A percentile compares a stretch with the other conserved stretches of the same genome.
These are phyloP conservation scores for Inonotus obliquus DNA, from an alignment of 1,284 basidiomycete species.

Conservation along the genomic window DNA sequence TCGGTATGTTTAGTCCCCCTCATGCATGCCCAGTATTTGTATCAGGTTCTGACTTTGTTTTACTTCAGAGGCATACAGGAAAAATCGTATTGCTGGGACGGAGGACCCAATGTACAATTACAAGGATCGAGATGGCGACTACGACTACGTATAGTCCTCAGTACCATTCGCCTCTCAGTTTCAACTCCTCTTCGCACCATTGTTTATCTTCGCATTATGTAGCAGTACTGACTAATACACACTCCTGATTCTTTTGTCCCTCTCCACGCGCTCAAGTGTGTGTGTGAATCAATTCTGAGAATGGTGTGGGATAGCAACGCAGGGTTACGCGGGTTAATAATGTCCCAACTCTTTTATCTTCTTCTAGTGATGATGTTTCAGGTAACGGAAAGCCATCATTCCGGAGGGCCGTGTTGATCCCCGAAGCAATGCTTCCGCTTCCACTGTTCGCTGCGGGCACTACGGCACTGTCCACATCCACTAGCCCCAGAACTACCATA, in stretches of 20 bases:
- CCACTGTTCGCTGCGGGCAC: too few relatives aligned
- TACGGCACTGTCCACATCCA: too few relatives aligned
- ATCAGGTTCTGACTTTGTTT: slow-evolving; percentile 19
- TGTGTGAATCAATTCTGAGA: neutral
- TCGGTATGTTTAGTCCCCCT: slow-evolving; percentile 56
- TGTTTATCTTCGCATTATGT: slow-evolving; percentile 2
- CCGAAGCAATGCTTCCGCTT: neutral
- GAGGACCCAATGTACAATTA: slow-evolving; percentile 92
- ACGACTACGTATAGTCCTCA: neutral
- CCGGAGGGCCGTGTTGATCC: neutral
- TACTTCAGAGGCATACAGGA: slow-evolving; percentile 75
- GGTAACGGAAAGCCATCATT: neutral
- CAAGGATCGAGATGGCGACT: slow-evolving; percentile 44
- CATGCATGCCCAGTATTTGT: slow-evolving; percentile 1
- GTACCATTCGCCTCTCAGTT: neutral
- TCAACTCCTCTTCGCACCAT: neutral
- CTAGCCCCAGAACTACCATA: neutral
- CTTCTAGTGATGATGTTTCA: neutral
- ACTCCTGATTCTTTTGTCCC: neutral
- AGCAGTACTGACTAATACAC: neutral
- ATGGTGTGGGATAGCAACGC: neutral
- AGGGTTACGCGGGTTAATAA: neutral
- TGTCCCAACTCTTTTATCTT: neutral
- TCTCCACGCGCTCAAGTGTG: neutral
- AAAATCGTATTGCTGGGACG: slow-evolving; percentile 50